These are phyloP conservation scores for Pyrenochaeta sp. DNA, from an alignment of 2,329 filamentous ascomycete genomes.

Conservation along the genomic window DNA sequence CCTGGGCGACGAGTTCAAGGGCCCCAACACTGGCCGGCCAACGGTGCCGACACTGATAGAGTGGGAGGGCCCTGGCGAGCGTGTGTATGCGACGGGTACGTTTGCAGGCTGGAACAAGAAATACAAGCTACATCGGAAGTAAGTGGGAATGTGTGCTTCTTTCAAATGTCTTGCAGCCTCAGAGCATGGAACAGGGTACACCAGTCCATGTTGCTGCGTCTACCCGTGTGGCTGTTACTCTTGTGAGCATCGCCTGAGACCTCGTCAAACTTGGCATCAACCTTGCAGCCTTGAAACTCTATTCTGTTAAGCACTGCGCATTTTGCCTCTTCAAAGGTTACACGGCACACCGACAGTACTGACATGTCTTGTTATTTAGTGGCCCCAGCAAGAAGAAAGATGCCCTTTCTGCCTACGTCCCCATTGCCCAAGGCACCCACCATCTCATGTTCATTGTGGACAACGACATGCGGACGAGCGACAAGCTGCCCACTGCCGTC, in stretches of 20 bases:
- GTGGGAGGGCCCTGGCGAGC: conserved; percentile 84
- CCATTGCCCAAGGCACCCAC: conserved; percentile 90
- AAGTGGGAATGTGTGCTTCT: conserved; percentile 57
- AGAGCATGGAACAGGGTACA: conserved; percentile 18
- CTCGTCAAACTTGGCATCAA: conserved; percentile 14
- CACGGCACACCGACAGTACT: conserved; percentile 41
- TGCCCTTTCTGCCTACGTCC: conserved; percentile 78
- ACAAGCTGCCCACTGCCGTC: conserved; percentile 89
- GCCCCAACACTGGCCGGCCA: conserved; percentile 69
- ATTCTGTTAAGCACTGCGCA: conserved; percentile 5
- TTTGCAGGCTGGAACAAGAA: conserved; percentile 98
- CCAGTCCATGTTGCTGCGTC: conserved; percentile 14
- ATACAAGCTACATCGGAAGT: conserved; percentile 86
- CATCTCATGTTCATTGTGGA: conserved; percentile 97
- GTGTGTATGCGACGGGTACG: conserved; percentile 95
- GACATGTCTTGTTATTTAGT: conserved; percentile 37
- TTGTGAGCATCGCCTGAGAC: conserved; percentile 23
- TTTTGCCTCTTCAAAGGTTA: conserved; percentile 33
- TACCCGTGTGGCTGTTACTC: conserved; percentile 33
- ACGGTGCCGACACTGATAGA: conserved; percentile 86
- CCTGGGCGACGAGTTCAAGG: conserved; percentile 71
- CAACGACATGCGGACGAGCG: conserved; percentile 88
- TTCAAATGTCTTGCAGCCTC: neutral
- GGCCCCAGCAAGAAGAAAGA: conserved; percentile 58
- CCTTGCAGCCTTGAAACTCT: conserved; percentile 20